Base-by-base conservation (phyloP, 202 grass and related monocot genomes). In the Musa balbisiana region DNA sequence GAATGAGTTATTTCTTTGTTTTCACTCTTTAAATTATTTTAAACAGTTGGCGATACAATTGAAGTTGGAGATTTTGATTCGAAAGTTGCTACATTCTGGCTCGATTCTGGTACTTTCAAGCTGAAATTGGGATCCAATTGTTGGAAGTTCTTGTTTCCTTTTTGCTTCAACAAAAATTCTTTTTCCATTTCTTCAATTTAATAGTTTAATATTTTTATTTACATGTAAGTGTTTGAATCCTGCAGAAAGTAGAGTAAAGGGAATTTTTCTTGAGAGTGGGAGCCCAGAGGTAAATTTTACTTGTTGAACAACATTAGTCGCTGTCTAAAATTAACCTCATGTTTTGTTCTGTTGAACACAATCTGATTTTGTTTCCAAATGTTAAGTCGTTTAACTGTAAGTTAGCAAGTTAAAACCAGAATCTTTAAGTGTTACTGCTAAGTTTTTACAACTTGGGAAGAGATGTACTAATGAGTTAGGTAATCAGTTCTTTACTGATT, bases 191-290 rank as follows among this genome's bases (percentile, higher is more conserved):
- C 12, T 64, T 14, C 72, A 25, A 62, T 71, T 64, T 80, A 8
- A 9, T 69, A 14, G 6, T 15, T 55, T 49, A 2, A 11, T 22
- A 3, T 21, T 59, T 10, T 49, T 9, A 26, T 65, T 50, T n/a
- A 43, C 8, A 72, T 29, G 25, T 20, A 43, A 49, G 27, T 25
- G 25, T 81, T 16, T 70, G 55, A 54, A 51, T 51, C 3, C 53
- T 80, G 76, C 86, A 97, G 93, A 93, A 75, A 89, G 79, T 80
- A 85, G 88, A 89, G 5, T 97, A 71, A 93, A 97, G 84, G 90
- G 93, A 73, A 79, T 93, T 84, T 93, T 97, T 71, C 90, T 97
- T 79, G 93, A 97, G 90, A 97, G 93, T 79, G 93, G 93, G 84
- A 89, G 81, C 73, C 78, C 78, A 64, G 90, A 97, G 93, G 93